These are phyloP conservation scores for Metschnikowia proteae DNA, from an alignment of 805 yeast genomes.

Conservation along the genomic window DNA sequence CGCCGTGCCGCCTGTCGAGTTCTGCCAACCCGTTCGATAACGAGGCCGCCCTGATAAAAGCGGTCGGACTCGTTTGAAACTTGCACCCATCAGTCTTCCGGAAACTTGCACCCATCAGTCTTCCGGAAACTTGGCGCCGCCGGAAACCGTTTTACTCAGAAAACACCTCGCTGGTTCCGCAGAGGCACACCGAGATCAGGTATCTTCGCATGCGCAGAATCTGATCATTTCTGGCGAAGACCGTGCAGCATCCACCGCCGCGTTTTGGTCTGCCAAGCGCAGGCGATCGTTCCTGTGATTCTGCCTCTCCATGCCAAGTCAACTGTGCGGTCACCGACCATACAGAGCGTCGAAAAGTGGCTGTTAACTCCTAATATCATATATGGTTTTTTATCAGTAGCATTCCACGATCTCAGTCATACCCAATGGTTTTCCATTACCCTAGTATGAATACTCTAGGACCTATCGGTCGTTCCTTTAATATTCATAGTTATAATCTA, in stretches of 20 bases:
- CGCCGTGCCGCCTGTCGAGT: constrained; percentile 4
- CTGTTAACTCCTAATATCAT: no score
- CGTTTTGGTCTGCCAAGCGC: no score
- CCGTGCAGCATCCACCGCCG: neutral
- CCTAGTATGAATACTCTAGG: no score
- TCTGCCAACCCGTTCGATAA: constrained; percentile 11
- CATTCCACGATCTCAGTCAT: no score
- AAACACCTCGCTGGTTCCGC: neutral
- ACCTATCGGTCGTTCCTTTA: no score
- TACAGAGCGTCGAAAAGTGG: neutral
- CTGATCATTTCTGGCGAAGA: neutral
- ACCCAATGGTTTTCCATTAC: no score
- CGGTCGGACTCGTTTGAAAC: neutral
- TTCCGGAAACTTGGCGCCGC: neutral
- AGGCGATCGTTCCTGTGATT: no score
- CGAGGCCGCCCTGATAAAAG: neutral
- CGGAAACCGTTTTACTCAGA: neutral
- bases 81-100: neutral
- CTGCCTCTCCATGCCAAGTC: neutral
- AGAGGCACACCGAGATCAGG: neutral
- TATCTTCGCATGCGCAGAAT: neutral
- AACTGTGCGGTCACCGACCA: neutral
- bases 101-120: neutral
- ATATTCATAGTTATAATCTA: no score
- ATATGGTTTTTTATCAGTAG: no score